Conservation (phyloP, 352 stramenopile species). For the Phytophthora foliorum region DNA sequence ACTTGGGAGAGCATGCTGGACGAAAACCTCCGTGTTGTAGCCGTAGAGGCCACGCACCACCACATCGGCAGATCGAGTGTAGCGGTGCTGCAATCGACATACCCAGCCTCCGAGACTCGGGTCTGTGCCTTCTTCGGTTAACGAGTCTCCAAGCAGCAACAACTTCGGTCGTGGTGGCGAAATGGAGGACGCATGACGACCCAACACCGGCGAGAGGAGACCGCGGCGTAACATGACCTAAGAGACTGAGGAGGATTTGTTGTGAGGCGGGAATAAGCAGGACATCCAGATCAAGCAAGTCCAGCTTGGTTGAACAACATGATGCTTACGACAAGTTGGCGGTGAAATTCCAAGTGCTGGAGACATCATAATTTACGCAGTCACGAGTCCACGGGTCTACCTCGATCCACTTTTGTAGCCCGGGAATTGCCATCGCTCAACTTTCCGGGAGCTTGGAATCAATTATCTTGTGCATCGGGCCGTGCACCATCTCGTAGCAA, state of each 20-base stretch:
- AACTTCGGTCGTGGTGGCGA: conserved; percentile 29
- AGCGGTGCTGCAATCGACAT: conserved; percentile 50
- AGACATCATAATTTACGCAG: no score
- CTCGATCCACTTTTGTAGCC: no score
- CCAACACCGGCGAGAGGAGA: neutral
- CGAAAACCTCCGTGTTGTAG: conserved; percentile 63
- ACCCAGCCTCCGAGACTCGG: conserved; percentile 48
- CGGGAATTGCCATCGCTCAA: no score
- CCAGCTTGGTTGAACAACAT: no score
- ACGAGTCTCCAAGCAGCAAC: conserved; percentile 43
- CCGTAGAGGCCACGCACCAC: conserved; percentile 62
- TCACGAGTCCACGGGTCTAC: no score
- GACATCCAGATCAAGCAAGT: neutral
- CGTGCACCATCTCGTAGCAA: no score
- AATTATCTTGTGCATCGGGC: no score
- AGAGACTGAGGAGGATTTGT: neutral
- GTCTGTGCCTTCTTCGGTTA: conserved; percentile 59
- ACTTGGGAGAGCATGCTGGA: conserved; percentile 37
- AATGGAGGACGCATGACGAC: neutral
- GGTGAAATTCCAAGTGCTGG: no score
- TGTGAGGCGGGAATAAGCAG: neutral
- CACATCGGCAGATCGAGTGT: conserved; percentile 63
- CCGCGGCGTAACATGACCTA: neutral
- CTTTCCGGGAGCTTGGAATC: no score
- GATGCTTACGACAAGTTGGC: neutral